phyloP scores from a whole-genome alignment of 768 basidiomycete species.

The Amanita jacksonii region DNA sequence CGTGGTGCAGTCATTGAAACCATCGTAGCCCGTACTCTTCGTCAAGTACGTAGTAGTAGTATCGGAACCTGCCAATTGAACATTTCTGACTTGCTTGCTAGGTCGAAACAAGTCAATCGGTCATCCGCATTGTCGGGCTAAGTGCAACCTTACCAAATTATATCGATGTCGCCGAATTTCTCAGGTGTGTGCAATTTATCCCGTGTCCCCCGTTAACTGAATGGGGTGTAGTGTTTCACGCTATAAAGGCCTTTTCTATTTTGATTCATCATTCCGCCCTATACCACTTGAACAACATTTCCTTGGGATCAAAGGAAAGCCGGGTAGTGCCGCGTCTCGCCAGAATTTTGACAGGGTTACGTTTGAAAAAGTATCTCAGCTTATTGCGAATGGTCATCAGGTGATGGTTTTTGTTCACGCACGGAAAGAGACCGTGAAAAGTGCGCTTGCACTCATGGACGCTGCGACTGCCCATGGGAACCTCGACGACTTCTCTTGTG shows the following conservation, averaged over 20 bases:
- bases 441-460: slow-evolving; percentile 74
- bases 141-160: slow-evolving; percentile 98
- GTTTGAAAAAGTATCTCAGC: slow-evolving; percentile 82
- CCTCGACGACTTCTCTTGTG: slow-evolving; percentile 69
- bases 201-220: neutral
- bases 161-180: slow-evolving; percentile 89
- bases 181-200: slow-evolving; percentile 44
- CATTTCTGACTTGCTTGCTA: slow-evolving; percentile 18
- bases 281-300: slow-evolving; percentile 97
- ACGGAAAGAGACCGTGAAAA: slow-evolving; percentile 94
- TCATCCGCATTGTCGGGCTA: slow-evolving; percentile 93
- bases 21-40: slow-evolving; percentile 90
- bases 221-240: slow-evolving; percentile 59
- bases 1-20: slow-evolving; percentile 98
- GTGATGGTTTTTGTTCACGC: slow-evolving; percentile 99
- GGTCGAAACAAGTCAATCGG: slow-evolving; percentile 94
- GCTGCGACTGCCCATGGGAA: slow-evolving; percentile 61
- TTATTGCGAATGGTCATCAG: slow-evolving; percentile 90
- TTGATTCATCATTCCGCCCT: slow-evolving; percentile 95
- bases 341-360: slow-evolving; percentile 84
- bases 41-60: slow-evolving; percentile 44
- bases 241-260: slow-evolving; percentile 87
- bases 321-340: slow-evolving; percentile 59
- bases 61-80: neutral
- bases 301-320: slow-evolving; percentile 85